Percentiles rank a stretch among this genome's conserved stretches.
Conservation (phyloP, 148 eudicot species). For the Limonium bicolor region DNA sequence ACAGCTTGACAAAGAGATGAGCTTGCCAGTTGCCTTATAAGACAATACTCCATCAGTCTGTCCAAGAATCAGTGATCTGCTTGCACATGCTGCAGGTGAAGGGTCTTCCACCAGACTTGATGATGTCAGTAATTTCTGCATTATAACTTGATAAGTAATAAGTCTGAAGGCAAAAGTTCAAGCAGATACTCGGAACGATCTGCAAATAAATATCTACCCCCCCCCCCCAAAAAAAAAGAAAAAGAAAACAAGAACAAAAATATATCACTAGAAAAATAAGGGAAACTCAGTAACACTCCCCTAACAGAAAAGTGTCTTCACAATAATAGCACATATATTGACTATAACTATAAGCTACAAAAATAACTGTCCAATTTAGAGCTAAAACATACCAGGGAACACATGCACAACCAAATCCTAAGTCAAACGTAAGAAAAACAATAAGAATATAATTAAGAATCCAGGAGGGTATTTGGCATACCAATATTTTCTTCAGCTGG, state of each 20-base stretch:
- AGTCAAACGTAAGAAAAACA: too few relatives aligned
- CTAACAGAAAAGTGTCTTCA: too few relatives aligned
- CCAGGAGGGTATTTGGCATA: too few relatives aligned
- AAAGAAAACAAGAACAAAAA: neutral
- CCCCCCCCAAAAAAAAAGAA: neutral
- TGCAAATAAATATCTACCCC: too few relatives aligned
- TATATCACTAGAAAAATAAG: neutral
- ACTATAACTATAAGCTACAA: too few relatives aligned
- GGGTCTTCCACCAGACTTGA: constrained; percentile 82
- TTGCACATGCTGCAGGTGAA: constrained; percentile 55
- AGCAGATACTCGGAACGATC: too few relatives aligned
- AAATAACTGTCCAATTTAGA: too few relatives aligned
- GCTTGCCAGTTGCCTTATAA: constrained; percentile 55
- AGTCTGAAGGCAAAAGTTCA: constrained; percentile 1
- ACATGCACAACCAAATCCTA: too few relatives aligned
- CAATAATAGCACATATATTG: too few relatives aligned
- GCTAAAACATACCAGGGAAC: too few relatives aligned
- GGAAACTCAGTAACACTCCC: too few relatives aligned
- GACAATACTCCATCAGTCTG: constrained; percentile 49
- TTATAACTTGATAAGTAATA: constrained; percentile 17
- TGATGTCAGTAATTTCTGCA: constrained; percentile 70
- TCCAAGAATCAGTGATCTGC: constrained; percentile 36
- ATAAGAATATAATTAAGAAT: too few relatives aligned
- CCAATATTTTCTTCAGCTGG: constrained; percentile 78
- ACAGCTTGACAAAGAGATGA: constrained; percentile 59